phyloP scores from a whole-genome alignment of 2,329 filamentous ascomycete species.

The Chaetomium strumarium region DNA sequence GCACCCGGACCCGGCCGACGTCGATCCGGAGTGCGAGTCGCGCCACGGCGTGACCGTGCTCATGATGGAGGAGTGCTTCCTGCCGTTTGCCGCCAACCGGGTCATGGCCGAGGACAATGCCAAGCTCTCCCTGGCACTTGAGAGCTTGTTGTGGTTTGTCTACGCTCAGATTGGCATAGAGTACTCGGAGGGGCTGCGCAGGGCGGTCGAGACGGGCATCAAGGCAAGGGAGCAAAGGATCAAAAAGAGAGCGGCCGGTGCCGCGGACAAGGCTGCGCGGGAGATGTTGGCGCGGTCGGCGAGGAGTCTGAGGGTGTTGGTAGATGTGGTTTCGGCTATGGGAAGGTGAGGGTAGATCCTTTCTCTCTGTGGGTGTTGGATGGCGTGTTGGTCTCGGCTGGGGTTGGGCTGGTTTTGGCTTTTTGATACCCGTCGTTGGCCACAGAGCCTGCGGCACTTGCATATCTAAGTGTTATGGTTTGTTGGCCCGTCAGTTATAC shows the following conservation, averaged over 20 bases:
- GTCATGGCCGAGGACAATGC: slow-evolving; percentile 61
- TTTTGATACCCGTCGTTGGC: slow-evolving; percentile 15
- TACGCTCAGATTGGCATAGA: slow-evolving; percentile 33
- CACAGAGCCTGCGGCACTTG: neutral
- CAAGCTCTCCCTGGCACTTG: slow-evolving; percentile 63
- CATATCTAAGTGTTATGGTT: neutral
- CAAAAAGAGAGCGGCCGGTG: slow-evolving; percentile 30
- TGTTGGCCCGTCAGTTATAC: neutral
- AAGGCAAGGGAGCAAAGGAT: slow-evolving; percentile 43
- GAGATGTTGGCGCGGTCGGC: slow-evolving; percentile 41
- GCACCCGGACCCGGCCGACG: slow-evolving; percentile 36
- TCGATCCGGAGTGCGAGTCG: slow-evolving; percentile 34
- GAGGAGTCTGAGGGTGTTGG: slow-evolving; percentile 37
- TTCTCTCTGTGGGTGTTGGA: neutral
- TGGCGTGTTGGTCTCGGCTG: neutral
- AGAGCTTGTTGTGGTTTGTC: slow-evolving; percentile 55
- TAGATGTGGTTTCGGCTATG: slow-evolving; percentile 26
- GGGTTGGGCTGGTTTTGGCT: neutral
- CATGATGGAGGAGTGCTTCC: slow-evolving; percentile 54
- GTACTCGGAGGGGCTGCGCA: slow-evolving; percentile 34
- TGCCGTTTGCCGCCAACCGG: slow-evolving; percentile 59
- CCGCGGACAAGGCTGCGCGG: slow-evolving; percentile 37
- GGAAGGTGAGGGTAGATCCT: neutral
- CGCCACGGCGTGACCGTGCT: slow-evolving; percentile 35
- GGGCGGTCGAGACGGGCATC: slow-evolving; percentile 42